phyloP scores from a whole-genome alignment of 352 stramenopile species.

The Thraustochytrium striatum region DNA sequence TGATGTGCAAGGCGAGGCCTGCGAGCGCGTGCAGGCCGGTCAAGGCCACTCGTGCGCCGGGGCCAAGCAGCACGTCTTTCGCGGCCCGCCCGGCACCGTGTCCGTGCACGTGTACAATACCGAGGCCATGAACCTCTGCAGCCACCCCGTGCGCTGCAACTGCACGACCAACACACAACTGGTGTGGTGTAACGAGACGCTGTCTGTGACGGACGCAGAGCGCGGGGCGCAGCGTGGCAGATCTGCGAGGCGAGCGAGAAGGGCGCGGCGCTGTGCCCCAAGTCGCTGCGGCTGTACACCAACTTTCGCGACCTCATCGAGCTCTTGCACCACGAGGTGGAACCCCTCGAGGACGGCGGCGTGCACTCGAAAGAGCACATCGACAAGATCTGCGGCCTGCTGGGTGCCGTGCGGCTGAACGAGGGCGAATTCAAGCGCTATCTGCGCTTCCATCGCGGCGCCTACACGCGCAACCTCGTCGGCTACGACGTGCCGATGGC shows the following conservation, averaged over 20 bases:
- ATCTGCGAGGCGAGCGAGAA: not conserved
- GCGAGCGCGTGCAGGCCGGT: too few relatives aligned
- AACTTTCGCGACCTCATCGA: constrained; percentile 49
- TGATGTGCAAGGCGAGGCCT: not conserved
- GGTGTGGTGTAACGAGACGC: constrained; percentile 12
- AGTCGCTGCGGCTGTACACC: constrained; percentile 14
- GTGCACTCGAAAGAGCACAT: constrained; percentile 18
- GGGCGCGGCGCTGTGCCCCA: not conserved
- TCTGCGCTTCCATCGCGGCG: constrained; percentile 65
- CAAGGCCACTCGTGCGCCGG: too few relatives aligned
- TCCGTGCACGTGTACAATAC: constrained; percentile 37
- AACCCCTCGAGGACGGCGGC: not conserved
- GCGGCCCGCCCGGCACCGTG: not conserved
- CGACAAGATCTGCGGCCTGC: constrained; percentile 1
- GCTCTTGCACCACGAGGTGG: constrained; percentile 31
- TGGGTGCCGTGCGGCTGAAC: constrained; percentile 21
- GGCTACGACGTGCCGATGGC: constrained; percentile 66
- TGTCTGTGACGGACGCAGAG: constrained; percentile 28
- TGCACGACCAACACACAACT: constrained; percentile 18
- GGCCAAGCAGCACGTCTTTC: not conserved
- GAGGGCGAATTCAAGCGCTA: constrained; percentile 56
- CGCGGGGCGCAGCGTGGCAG: constrained; percentile 14
- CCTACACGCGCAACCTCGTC: constrained; percentile 76
- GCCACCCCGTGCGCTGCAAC: not conserved
- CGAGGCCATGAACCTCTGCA: not conserved